phyloP scores from a whole-genome alignment of 495 filamentous ascomycete species.

The Podospora bellae-mahoneyi region DNA sequence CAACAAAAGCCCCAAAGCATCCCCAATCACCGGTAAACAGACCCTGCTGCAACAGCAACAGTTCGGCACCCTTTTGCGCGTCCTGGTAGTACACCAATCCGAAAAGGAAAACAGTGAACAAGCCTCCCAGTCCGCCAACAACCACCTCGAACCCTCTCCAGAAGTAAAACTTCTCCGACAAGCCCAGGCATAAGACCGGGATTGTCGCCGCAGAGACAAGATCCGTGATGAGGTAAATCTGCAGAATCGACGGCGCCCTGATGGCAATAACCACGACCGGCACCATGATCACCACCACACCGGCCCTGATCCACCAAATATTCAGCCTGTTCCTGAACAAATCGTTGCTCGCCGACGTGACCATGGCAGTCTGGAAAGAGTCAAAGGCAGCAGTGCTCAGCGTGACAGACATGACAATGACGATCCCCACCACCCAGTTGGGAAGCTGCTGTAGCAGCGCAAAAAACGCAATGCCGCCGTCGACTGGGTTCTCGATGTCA shows the following conservation, averaged over 20 bases:
- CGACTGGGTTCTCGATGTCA: slow-evolving; percentile 44
- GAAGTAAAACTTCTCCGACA: slow-evolving; percentile 61
- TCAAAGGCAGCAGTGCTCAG: slow-evolving; percentile 73
- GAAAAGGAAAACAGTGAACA: slow-evolving; percentile 72
- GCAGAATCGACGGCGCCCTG: slow-evolving; percentile 64
- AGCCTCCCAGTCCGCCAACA: slow-evolving; percentile 65
- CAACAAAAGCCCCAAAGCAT: slow-evolving; percentile 74
- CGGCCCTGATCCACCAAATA: slow-evolving; percentile 62
- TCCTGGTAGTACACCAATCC: slow-evolving; percentile 66
- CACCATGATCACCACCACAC: slow-evolving; percentile 64
- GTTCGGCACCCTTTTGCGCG: slow-evolving; percentile 57
- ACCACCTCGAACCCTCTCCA: slow-evolving; percentile 74
- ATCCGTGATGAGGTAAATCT: slow-evolving; percentile 75
- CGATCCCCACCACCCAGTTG: slow-evolving; percentile 69
- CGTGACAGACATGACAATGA: slow-evolving; percentile 70
- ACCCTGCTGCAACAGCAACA: slow-evolving; percentile 66
- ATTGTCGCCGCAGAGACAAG: slow-evolving; percentile 67
- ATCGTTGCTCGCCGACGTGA: slow-evolving; percentile 70
- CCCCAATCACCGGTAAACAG: slow-evolving; percentile 71
- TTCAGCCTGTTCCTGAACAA: slow-evolving; percentile 72
- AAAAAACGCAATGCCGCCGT: slow-evolving; percentile 70
- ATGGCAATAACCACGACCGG: slow-evolving; percentile 68
- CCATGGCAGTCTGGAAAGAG: slow-evolving; percentile 71
- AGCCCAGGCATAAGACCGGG: slow-evolving; percentile 63
- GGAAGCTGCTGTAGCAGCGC: slow-evolving; percentile 65